Percentiles rank a stretch among this genome's conserved stretches.
Evolutionary conservation across 768 basidiomycete genomes (phyloP).

Genomic region (Mrakia frigida): DNA sequence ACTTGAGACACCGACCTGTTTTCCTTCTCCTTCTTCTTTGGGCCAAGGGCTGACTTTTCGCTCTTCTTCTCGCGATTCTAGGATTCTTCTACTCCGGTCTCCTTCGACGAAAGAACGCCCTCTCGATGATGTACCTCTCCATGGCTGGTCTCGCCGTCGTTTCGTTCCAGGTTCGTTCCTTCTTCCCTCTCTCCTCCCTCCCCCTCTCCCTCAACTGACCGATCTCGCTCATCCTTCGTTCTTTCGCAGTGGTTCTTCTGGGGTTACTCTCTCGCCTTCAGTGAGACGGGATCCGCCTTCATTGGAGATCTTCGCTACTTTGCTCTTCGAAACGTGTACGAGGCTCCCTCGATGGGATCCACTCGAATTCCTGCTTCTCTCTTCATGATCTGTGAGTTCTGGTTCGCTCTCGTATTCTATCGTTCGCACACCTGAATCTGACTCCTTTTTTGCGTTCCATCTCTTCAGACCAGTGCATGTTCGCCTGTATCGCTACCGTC

Average conservation of each 20-base stretch:
- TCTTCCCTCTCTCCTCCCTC: neutral
- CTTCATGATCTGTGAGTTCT: slow-evolving; percentile 45
- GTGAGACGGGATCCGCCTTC: slow-evolving; percentile 56
- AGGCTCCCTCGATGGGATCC: slow-evolving; percentile 56
- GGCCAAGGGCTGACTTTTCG: neutral
- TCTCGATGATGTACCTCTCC: slow-evolving; percentile 46
- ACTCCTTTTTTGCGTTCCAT: neutral
- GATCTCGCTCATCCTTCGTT: too few relatives aligned
- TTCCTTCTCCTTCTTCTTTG: neutral
- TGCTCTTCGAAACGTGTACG: slow-evolving; percentile 45
- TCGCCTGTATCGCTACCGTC: slow-evolving; percentile 35
- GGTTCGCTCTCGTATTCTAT: too few relatives aligned
- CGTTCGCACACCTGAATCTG: too few relatives aligned
- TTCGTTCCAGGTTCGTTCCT: slow-evolving; percentile 41
- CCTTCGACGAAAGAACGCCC: slow-evolving; percentile 48
- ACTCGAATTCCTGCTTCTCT: slow-evolving; percentile 74
- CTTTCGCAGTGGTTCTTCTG: slow-evolving; percentile 54
- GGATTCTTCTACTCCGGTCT: slow-evolving; percentile 45
- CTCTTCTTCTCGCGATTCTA: neutral
- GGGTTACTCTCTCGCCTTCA: slow-evolving; percentile 50
- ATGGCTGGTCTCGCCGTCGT: slow-evolving; percentile 45
- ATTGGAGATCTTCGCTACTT: slow-evolving; percentile 83
- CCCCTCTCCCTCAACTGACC: neutral
- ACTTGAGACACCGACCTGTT: neutral
- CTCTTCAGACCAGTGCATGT: slow-evolving; percentile 45